phyloP scores from a whole-genome alignment of 2,329 filamentous ascomycete species.

The Calonectria hawksworthii region DNA sequence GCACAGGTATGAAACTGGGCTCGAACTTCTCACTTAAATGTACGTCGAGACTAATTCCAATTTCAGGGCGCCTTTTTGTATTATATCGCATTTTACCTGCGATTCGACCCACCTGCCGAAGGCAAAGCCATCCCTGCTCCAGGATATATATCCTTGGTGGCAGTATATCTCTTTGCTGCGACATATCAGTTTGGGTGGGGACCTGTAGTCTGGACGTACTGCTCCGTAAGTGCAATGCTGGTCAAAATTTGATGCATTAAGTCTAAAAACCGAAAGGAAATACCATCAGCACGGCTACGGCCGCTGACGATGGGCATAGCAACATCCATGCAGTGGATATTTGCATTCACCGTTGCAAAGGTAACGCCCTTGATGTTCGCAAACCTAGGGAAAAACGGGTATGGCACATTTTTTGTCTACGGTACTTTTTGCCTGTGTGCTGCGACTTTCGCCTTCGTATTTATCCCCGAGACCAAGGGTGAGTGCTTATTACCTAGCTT shows the following conservation, averaged over 20 bases:
- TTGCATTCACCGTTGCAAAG: slow-evolving; percentile 28
- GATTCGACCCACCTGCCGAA: slow-evolving; percentile 8
- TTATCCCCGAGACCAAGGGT: slow-evolving; percentile 16
- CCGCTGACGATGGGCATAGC: slow-evolving; percentile 26
- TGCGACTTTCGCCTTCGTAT: slow-evolving; percentile 9
- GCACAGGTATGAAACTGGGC: slow-evolving; percentile 4
- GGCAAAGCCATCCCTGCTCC: background rate
- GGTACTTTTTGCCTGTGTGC: slow-evolving; percentile 22
- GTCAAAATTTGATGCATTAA: background rate
- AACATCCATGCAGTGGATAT: slow-evolving; percentile 24
- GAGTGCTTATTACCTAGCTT: background rate
- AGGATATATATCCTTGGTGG: slow-evolving; percentile 22
- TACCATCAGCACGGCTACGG: slow-evolving; percentile 25
- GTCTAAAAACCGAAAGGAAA: slow-evolving; percentile 8
- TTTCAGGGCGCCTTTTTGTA: slow-evolving; percentile 14
- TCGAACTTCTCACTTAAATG: background rate
- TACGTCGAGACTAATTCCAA: background rate
- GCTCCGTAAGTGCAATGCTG: background rate
- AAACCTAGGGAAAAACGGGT: slow-evolving; percentile 9
- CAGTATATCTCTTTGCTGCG: slow-evolving; percentile 11
- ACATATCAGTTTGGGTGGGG: slow-evolving; percentile 23
- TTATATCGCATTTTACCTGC: slow-evolving; percentile 24
- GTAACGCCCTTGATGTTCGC: slow-evolving; percentile 22
- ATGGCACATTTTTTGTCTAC: slow-evolving; percentile 27
- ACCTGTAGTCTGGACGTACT: slow-evolving; percentile 18